Conservation (phyloP, 2,329 filamentous ascomycete genomes). For the Aaosphaeria pasadenensis region DNA sequence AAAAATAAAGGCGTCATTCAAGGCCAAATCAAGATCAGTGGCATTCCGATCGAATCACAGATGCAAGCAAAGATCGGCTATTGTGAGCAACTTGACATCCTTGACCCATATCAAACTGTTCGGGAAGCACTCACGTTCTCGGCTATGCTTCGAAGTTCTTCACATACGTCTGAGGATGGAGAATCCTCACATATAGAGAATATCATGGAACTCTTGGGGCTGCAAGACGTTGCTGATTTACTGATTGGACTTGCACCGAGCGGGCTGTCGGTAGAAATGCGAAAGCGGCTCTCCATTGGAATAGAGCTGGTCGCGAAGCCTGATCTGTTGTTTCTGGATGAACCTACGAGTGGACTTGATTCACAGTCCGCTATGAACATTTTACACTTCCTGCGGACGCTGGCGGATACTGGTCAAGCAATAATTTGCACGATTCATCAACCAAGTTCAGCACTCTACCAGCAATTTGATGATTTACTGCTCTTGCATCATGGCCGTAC, state of each 20-base stretch:
- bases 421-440: slow-evolving; percentile 92
- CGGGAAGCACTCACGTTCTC: slow-evolving; percentile 66
- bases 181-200: slow-evolving; percentile 67
- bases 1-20: slow-evolving; percentile 64
- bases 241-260: slow-evolving; percentile 61
- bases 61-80: slow-evolving; percentile 65
- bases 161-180: slow-evolving; percentile 55
- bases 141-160: slow-evolving; percentile 61
- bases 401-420: slow-evolving; percentile 76
- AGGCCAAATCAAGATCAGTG: slow-evolving; percentile 63
- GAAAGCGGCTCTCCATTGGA: slow-evolving; percentile 64
- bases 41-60: slow-evolving; percentile 52
- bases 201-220: slow-evolving; percentile 62
- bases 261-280: slow-evolving; percentile 64
- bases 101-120: slow-evolving; percentile 61
- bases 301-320: slow-evolving; percentile 64
- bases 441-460: slow-evolving; percentile 80
- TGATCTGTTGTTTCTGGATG: slow-evolving; percentile 73
- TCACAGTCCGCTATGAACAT: slow-evolving; percentile 73
- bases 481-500: slow-evolving; percentile 62
- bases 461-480: slow-evolving; percentile 81
- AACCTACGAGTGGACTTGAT: slow-evolving; percentile 74
- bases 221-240: slow-evolving; percentile 64
- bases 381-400: slow-evolving; percentile 72
- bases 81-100: slow-evolving; percentile 64